Conservation (phyloP, 2,329 filamentous ascomycete genomes). For the Trichophyton rubrum region DNA sequence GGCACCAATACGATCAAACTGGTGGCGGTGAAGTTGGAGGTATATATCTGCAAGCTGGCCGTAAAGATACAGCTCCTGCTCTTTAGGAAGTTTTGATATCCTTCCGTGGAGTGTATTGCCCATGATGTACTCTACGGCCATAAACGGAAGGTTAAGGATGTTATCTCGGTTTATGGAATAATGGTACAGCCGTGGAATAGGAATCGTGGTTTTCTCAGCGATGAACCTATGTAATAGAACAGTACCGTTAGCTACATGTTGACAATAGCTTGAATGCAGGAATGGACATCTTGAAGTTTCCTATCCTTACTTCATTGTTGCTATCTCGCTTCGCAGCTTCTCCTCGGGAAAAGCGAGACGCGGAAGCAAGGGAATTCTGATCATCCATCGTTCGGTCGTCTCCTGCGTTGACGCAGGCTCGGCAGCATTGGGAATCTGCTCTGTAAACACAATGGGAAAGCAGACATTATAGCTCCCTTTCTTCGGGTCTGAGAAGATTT, state of each 20-base stretch:
- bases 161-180: conserved; percentile 10
- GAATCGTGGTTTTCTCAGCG: conserved; percentile 14
- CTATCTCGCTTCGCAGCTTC: conserved; percentile 8
- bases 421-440: background rate
- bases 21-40: conserved; percentile 5
- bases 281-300: background rate
- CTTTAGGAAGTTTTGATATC: background rate
- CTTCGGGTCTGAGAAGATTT: conserved; percentile 7
- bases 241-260: background rate
- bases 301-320: conserved; percentile 7
- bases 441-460: conserved; percentile 8
- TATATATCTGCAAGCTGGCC: conserved; percentile 4
- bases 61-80: background rate
- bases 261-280: too few species aligned
- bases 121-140: conserved; percentile 7
- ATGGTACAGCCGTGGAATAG: conserved; percentile 11
- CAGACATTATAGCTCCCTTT: conserved; percentile 11
- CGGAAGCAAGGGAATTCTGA: conserved; percentile 9
- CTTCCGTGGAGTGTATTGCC: conserved; percentile 5
- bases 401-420: background rate
- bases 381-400: conserved; percentile 8
- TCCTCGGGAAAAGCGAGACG: conserved; percentile 8
- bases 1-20: conserved; percentile 8
- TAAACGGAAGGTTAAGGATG: conserved; percentile 8
- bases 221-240: conserved; percentile 8